phyloP scores from a whole-genome alignment of 176 grass and related monocot genomes.

The Alloteropsis semialata region DNA sequence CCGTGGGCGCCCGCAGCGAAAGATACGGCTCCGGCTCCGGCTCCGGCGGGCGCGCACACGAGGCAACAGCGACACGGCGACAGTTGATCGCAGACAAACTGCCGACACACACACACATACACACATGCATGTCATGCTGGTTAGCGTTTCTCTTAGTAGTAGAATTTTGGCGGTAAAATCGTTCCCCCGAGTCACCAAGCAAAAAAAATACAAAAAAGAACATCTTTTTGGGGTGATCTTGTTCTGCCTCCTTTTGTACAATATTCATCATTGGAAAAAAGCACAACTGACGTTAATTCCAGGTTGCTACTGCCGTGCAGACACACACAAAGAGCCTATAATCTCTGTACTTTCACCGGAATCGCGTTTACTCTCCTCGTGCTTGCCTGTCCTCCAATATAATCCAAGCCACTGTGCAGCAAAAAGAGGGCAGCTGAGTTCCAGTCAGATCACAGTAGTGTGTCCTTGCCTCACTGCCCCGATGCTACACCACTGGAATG shows the following conservation, averaged over 20 bases:
- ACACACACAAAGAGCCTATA: neutral
- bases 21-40: neutral
- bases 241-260: neutral
- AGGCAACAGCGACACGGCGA: slow-evolving; percentile 28
- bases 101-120: neutral
- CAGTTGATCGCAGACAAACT: neutral
- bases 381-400: neutral
- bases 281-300: neutral
- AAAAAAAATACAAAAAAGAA: neutral
- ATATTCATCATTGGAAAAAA: neutral
- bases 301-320: neutral
- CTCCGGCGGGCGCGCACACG: neutral
- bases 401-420: neutral
- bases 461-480: neutral
- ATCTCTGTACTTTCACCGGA: slow-evolving; percentile 4
- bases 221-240: neutral
- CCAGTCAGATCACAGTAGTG: neutral
- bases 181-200: neutral
- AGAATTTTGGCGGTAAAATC: slow-evolving; percentile 24
- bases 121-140: neutral
- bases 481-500: neutral
- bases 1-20: slow-evolving; percentile 42
- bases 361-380: neutral
- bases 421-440: neutral
- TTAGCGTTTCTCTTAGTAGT: neutral